Conservation (phyloP, 495 filamentous ascomycete genomes). For the Friedmanniomyces simplex region DNA sequence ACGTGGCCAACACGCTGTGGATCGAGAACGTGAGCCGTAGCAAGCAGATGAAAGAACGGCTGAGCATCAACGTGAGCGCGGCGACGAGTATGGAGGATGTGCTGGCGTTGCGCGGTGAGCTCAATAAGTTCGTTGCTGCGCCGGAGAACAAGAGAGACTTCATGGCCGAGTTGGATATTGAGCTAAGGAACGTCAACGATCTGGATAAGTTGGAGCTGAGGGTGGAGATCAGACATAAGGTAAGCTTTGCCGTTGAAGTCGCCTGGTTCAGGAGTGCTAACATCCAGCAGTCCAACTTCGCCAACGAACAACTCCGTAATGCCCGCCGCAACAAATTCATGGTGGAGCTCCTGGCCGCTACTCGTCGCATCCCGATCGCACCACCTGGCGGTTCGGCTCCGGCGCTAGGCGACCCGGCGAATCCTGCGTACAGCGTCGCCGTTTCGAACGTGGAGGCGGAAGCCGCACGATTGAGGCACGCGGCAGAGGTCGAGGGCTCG, state of each 20-base stretch:
- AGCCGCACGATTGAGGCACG: neutral
- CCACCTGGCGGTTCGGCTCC: slow-evolving; percentile 15
- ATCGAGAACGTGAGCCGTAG: slow-evolving; percentile 21
- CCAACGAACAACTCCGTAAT: slow-evolving; percentile 19
- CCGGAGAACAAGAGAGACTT: slow-evolving; percentile 20
- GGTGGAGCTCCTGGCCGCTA: slow-evolving; percentile 17
- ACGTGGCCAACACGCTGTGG: slow-evolving; percentile 19
- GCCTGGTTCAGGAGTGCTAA: too few species aligned
- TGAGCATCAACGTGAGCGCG: slow-evolving; percentile 9
- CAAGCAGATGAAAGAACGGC: slow-evolving; percentile 20
- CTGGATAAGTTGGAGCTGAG: slow-evolving; percentile 15
- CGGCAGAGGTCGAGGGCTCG: neutral
- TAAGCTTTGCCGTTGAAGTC: too few species aligned
- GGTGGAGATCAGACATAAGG: slow-evolving; percentile 20
- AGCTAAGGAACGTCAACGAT: slow-evolving; percentile 15
- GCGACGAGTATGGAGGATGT: slow-evolving; percentile 19
- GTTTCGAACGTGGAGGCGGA: slow-evolving; percentile 8
- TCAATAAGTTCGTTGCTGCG: slow-evolving; percentile 15
- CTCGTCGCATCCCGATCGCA: slow-evolving; percentile 17
- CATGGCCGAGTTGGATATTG: slow-evolving; percentile 16
- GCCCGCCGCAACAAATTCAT: slow-evolving; percentile 23
- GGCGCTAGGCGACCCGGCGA: slow-evolving; percentile 13
- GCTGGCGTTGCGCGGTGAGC: slow-evolving; percentile 11
- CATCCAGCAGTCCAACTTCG: slow-evolving; percentile 26
- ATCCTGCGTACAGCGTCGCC: slow-evolving; percentile 15